Evolutionary conservation across 306 rosid genomes (phyloP).

Genomic region (Trifolium repens): DNA sequence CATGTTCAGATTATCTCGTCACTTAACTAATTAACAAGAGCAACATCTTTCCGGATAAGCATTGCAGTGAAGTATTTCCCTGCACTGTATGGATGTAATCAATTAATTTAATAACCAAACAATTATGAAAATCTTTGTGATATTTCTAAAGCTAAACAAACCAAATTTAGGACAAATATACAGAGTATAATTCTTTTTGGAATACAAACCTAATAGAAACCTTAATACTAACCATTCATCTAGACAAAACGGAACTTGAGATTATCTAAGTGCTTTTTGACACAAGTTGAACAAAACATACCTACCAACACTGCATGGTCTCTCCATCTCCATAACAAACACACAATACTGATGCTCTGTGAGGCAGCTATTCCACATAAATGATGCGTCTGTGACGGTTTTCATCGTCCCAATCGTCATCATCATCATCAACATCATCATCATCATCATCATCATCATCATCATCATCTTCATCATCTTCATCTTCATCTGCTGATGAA

Average conservation of each 20-base stretch:
- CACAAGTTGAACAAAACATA: conserved; percentile 42
- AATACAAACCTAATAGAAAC: conserved; percentile 17
- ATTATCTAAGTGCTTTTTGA: conserved; percentile 27
- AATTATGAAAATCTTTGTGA: background rate
- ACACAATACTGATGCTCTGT: conserved; percentile 27
- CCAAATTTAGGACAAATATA: conserved; percentile 16
- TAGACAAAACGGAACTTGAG: background rate
- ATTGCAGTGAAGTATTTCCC: conserved; percentile 29
- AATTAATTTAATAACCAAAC: background rate
- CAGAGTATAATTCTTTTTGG: background rate
- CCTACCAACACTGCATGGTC: conserved; percentile 48
- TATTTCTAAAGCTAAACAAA: conserved; percentile 14
- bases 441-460: conserved; percentile 53
- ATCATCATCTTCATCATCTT: conserved; percentile 51
- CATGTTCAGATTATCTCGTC: conserved; percentile 19
- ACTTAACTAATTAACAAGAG: conserved; percentile 8
- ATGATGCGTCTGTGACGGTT: conserved; percentile 78
- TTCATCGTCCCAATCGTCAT: conserved; percentile 64
- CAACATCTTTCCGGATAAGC: conserved; percentile 28
- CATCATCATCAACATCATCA: conserved; percentile 59
- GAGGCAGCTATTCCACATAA: conserved; percentile 64
- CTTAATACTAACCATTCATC: conserved; percentile 24
- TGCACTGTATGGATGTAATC: conserved; percentile 36
- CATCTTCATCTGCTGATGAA: conserved; percentile 53
- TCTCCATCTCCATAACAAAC: conserved; percentile 39